phyloP scores from a whole-genome alignment of 352 stramenopile species.

The Globisporangium carolinianum region DNA sequence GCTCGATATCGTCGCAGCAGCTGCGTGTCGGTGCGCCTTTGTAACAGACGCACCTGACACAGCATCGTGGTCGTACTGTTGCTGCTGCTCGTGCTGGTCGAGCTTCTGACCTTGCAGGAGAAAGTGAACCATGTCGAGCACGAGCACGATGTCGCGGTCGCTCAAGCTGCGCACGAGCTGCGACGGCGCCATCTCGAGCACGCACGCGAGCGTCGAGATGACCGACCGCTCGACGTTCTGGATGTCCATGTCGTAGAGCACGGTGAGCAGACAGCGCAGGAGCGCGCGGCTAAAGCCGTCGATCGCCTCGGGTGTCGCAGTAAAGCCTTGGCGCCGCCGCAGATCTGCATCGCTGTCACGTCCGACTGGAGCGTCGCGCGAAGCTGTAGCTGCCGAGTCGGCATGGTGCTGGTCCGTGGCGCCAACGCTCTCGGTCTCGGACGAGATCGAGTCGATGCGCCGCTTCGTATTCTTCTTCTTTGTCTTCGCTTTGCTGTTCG shows the following conservation, averaged over 20 bases:
- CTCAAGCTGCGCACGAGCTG: conserved; percentile 36
- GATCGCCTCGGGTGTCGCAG: conserved; percentile 29
- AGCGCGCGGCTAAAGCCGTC: conserved; percentile 43
- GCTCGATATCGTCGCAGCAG: not conserved
- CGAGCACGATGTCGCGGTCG: conserved; percentile 47
- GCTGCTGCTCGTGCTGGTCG: conserved; percentile 3
- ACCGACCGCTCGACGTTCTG: conserved; percentile 62
- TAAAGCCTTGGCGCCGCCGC: conserved; percentile 16
- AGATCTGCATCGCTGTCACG: too few relatives aligned
- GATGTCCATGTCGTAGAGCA: conserved; percentile 52
- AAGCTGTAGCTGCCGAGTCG: conserved; percentile 3
- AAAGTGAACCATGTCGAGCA: conserved; percentile 65
- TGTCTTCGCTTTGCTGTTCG: not conserved
- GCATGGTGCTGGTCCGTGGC: too few relatives aligned
- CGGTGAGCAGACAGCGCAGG: conserved; percentile 34
- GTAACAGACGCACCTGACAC: too few relatives aligned
- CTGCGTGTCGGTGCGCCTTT: not conserved
- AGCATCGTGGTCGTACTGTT: not conserved
- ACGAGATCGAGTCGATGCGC: conserved; percentile 23
- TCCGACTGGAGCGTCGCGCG: conserved; percentile 5
- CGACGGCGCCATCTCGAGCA: conserved; percentile 71
- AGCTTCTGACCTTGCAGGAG: conserved; percentile 41
- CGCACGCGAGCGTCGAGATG: conserved; percentile 53
- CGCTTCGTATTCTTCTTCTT: conserved; percentile 15
- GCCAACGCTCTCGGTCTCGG: conserved; percentile 13